Evolutionary conservation across 371 early-diverging fungal species (phyloP).

Genomic region (Rhizopus sp.): DNA sequence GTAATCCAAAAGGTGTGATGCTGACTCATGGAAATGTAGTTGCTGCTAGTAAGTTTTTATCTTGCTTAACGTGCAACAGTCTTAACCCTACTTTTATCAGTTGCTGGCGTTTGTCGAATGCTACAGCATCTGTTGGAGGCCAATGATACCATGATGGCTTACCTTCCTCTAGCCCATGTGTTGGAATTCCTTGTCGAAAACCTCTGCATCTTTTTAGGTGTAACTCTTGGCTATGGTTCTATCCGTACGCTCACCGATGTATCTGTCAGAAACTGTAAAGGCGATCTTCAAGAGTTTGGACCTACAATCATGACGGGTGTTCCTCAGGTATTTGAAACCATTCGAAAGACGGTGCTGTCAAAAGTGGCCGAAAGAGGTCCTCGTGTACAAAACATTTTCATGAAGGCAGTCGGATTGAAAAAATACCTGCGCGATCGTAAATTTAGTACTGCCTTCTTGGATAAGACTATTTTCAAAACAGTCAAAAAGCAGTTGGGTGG

Average conservation of each 20-base stretch:
- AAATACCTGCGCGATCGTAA: slow-evolving; percentile 58
- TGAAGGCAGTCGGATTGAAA: slow-evolving; percentile 74
- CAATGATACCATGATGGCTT: slow-evolving; percentile 80
- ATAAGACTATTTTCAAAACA: slow-evolving; percentile 86
- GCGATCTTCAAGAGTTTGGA: slow-evolving; percentile 90
- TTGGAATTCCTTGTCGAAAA: slow-evolving; percentile 86
- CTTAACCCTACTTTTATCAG: slow-evolving; percentile 26
- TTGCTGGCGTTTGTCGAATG: slow-evolving; percentile 78
- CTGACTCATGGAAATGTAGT: slow-evolving; percentile 77
- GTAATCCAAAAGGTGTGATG: slow-evolving; percentile 75
- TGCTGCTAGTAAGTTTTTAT: slow-evolving; percentile 74
- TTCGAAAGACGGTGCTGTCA: slow-evolving; percentile 82
- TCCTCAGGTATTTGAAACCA: slow-evolving; percentile 92
- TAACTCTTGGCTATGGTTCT: slow-evolving; percentile 86
- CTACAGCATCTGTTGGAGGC: slow-evolving; percentile 78
- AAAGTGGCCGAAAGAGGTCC: slow-evolving; percentile 70
- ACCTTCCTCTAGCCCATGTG: slow-evolving; percentile 95
- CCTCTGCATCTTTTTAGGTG: slow-evolving; percentile 73
- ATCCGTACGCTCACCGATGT: slow-evolving; percentile 88
- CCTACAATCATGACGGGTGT: slow-evolving; percentile 96
- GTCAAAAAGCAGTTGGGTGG: slow-evolving; percentile 93
- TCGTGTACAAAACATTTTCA: slow-evolving; percentile 72
- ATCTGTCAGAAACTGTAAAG: slow-evolving; percentile 88
- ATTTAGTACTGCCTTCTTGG: slow-evolving; percentile 73
- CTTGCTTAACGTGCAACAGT: slow-evolving; percentile 58